phyloP scores from a whole-genome alignment of 805 yeast species.

The Cyberlindnera euphorbiae region DNA sequence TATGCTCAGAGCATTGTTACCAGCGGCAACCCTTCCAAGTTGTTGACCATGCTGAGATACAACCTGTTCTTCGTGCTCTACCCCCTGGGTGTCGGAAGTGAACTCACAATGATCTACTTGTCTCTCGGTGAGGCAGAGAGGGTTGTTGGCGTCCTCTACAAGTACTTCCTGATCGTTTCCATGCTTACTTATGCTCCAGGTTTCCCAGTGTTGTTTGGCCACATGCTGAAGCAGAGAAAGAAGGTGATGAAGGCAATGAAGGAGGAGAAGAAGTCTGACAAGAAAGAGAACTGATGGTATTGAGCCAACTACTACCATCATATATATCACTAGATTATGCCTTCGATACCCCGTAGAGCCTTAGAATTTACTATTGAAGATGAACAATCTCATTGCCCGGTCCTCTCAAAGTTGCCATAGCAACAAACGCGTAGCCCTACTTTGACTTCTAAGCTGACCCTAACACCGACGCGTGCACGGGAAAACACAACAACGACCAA shows the following conservation, averaged over 20 bases:
- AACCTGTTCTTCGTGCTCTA: constrained; percentile 77
- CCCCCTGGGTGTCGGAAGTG: constrained; percentile 91
- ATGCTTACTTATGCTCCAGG: constrained; percentile 81
- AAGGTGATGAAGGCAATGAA: constrained; percentile 55
- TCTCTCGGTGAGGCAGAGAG: constrained; percentile 67
- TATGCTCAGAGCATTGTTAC: constrained; percentile 65
- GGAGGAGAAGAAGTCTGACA: constrained; percentile 9
- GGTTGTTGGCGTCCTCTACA: constrained; percentile 46
- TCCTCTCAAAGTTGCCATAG: no score
- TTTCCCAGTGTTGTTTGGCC: constrained; percentile 73
- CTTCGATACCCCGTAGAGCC: no score
- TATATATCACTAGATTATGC: no score
- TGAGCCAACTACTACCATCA: no score
- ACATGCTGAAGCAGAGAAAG: constrained; percentile 85
- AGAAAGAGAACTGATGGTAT: no score
- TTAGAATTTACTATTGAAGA: no score
- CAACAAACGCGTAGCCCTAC: no score
- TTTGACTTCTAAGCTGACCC: no score
- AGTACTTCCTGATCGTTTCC: constrained; percentile 48
- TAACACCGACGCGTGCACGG: no score
- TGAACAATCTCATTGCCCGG: no score
- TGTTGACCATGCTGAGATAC: constrained; percentile 72
- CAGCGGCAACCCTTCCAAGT: constrained; percentile 47
- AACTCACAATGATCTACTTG: constrained; percentile 61
- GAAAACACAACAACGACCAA: no score